These are phyloP conservation scores for Cucumis sativus DNA, from an alignment of 306 rosid genomes.

Conservation along the genomic window DNA sequence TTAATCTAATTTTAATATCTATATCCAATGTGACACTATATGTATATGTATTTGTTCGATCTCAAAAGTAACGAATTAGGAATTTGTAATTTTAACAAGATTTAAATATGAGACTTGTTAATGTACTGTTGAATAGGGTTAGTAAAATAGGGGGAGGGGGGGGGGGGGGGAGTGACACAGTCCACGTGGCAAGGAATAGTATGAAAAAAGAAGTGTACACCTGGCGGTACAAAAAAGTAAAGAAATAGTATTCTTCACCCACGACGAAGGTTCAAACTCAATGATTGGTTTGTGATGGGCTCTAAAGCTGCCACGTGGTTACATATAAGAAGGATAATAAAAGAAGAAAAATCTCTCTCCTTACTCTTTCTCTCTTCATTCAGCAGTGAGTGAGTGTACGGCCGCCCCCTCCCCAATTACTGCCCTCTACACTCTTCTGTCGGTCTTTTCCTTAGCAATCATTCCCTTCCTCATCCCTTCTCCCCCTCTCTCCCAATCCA, in stretches of 20 bases:
- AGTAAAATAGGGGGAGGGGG: too few species aligned
- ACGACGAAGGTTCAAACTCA: not conserved
- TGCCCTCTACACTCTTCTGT: not conserved
- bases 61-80: too few species aligned
- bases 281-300: not conserved
- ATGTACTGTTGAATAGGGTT: too few species aligned
- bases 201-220: not conserved
- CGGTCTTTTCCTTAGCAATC: not conserved
- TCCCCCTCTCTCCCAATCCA: too few species aligned
- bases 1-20: too few species aligned
- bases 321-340: not conserved
- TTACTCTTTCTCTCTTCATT: not conserved
- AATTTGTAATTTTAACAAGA: too few species aligned
- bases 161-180: not conserved
- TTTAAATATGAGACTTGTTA: too few species aligned
- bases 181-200: not conserved
- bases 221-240: not conserved
- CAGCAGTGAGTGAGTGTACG: not conserved
- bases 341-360: not conserved
- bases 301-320: not conserved
- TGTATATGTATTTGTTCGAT: too few species aligned
- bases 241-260: not conserved
- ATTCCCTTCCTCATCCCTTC: not conserved
- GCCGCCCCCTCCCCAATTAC: not conserved
- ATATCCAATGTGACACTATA: too few species aligned